phyloP scores from a whole-genome alignment of 2,329 filamentous ascomycete genomes.

The Atkinsonella hypoxylon region DNA sequence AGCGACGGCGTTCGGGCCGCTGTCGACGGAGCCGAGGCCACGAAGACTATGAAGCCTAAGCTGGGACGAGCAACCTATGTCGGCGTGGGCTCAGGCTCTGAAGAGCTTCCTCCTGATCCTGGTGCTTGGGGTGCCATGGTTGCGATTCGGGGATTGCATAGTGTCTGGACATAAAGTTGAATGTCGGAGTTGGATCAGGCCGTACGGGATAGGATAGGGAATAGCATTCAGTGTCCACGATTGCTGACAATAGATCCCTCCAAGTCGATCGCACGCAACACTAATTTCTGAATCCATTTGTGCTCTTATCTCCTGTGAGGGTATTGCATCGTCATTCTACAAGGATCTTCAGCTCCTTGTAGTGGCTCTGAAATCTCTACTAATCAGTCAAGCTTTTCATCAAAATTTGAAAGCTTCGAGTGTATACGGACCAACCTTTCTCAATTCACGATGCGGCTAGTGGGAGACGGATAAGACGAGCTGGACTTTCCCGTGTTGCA shows the following conservation, averaged over 20 bases:
- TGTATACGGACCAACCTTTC: constrained; percentile 2
- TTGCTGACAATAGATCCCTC: neutral
- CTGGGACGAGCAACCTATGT: constrained; percentile 60
- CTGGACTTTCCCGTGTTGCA: constrained; percentile 1
- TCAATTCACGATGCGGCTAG: neutral
- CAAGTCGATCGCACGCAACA: neutral
- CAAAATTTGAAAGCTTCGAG: neutral
- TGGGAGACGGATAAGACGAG: constrained; percentile 6
- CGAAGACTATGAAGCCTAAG: constrained; percentile 51
- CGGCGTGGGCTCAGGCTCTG: constrained; percentile 38
- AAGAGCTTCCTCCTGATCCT: constrained; percentile 50
- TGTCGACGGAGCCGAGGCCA: constrained; percentile 46
- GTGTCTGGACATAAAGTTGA: constrained; percentile 2
- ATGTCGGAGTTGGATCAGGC: neutral
- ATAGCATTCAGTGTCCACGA: neutral
- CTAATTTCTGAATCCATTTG: too few relatives aligned
- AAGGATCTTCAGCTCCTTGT: neutral
- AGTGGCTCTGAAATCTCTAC: neutral
- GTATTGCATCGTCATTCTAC: neutral
- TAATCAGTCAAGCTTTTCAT: constrained; percentile 3
- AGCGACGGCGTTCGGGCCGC: constrained; percentile 47
- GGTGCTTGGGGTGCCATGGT: constrained; percentile 60
- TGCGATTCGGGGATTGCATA: constrained; percentile 30
- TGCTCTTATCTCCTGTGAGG: neutral
- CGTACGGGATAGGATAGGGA: neutral